These are phyloP conservation scores for Yarrowia galli DNA, from an alignment of 1,139 yeast species.

Conservation along the genomic window DNA sequence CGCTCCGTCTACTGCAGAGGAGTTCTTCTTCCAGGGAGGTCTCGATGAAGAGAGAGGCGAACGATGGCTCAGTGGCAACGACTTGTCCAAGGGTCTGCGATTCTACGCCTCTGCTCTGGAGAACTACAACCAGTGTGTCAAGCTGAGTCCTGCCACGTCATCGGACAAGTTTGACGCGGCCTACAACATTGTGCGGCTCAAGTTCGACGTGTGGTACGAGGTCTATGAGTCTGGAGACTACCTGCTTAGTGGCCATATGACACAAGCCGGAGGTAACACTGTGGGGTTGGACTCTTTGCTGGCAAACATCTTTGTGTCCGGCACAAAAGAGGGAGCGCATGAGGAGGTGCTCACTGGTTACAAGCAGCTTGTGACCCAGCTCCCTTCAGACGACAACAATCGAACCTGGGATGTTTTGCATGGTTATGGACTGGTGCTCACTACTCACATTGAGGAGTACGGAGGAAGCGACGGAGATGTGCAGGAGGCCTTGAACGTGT, in stretches of 20 bases:
- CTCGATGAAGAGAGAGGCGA: constrained; percentile 34
- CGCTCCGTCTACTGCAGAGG: constrained; percentile 4
- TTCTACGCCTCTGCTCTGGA: constrained; percentile 28
- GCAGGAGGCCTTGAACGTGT: constrained; percentile 7
- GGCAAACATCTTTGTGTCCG: neutral
- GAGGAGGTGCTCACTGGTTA: constrained; percentile 11
- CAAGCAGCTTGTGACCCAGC: neutral
- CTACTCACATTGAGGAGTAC: constrained; percentile 17
- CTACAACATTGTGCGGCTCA: constrained; percentile 37
- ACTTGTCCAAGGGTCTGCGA: constrained; percentile 25
- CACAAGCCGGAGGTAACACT: constrained; percentile 13
- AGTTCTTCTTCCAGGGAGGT: constrained; percentile 31
- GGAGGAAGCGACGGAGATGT: neutral
- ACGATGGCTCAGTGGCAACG: constrained; percentile 33
- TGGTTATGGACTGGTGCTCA: constrained; percentile 23
- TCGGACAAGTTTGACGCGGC: constrained; percentile 24
- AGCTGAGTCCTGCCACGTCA: neutral
- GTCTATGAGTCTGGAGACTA: constrained; percentile 35
- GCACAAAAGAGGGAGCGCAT: neutral
- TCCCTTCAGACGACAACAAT: neutral
- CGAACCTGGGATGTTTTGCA: constrained; percentile 32
- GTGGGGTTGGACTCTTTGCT: constrained; percentile 17
- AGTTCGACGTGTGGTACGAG: constrained; percentile 34
- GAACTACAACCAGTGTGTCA: constrained; percentile 7
- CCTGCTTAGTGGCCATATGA: constrained; percentile 7